phyloP scores from a whole-genome alignment of 495 filamentous ascomycete genomes.

The Neurospora sp. region DNA sequence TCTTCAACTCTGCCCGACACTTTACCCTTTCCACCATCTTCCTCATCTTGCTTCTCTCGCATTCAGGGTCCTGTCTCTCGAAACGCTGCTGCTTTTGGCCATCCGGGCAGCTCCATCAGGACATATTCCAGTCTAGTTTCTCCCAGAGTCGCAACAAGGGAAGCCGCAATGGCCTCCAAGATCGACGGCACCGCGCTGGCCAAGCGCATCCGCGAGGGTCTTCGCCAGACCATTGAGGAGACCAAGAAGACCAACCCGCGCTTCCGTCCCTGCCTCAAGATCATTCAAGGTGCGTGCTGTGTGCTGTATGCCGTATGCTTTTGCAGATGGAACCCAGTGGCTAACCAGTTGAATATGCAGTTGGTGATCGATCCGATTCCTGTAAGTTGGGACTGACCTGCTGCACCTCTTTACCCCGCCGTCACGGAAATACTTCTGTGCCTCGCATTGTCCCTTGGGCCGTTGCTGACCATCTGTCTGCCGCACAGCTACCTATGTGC shows the following conservation, averaged over 20 bases:
- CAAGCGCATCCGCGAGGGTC: slow-evolving; percentile 68
- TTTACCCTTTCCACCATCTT: background rate
- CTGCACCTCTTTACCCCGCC: background rate
- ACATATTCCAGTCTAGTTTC: slow-evolving; percentile 29
- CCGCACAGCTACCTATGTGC: slow-evolving; percentile 81
- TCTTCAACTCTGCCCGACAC: background rate
- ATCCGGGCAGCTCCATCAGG: slow-evolving; percentile 3
- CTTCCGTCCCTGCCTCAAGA: slow-evolving; percentile 80
- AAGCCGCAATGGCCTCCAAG: slow-evolving; percentile 72
- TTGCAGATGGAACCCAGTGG: background rate
- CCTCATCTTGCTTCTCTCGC: background rate
- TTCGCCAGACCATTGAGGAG: slow-evolving; percentile 69
- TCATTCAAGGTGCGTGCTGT: slow-evolving; percentile 70
- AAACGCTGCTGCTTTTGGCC: background rate
- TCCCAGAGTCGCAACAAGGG: slow-evolving; percentile 48
- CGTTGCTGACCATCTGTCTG: slow-evolving; percentile 11
- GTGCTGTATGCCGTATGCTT: background rate
- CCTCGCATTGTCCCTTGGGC: slow-evolving; percentile 6
- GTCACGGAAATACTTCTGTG: background rate
- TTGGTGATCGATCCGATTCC: slow-evolving; percentile 85
- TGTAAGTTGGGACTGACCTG: slow-evolving; percentile 44
- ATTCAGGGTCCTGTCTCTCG: background rate
- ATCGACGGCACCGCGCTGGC: slow-evolving; percentile 96
- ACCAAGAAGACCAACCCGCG: slow-evolving; percentile 72
- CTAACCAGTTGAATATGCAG: slow-evolving; percentile 29